Conservation (phyloP, 192 early-diverging fungal species). For the Coemansia sp. region DNA sequence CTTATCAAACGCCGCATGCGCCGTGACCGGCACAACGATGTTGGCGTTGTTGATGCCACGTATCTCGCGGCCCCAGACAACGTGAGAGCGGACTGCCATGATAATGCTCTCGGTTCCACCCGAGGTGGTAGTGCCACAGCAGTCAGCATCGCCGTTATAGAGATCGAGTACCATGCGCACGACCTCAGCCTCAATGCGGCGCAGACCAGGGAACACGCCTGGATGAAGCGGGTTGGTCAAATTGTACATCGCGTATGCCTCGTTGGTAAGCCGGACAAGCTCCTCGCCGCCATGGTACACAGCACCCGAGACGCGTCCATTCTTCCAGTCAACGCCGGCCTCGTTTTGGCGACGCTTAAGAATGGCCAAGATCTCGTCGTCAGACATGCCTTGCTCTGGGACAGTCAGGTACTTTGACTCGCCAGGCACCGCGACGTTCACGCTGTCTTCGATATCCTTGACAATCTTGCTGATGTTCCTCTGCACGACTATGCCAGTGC, state of each 20-base stretch:
- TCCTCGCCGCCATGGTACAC: slow-evolving; percentile 92
- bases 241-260: slow-evolving; percentile 82
- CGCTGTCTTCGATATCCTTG: slow-evolving; percentile 75
- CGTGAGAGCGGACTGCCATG: slow-evolving; percentile 93
- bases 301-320: slow-evolving; percentile 83
- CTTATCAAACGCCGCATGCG: slow-evolving; percentile 96
- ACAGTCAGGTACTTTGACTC: slow-evolving; percentile 63
- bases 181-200: slow-evolving; percentile 93
- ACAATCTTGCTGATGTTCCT: slow-evolving; percentile 75
- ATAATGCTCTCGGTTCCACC: slow-evolving; percentile 94
- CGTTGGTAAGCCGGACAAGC: slow-evolving; percentile 67
- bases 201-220: slow-evolving; percentile 91
- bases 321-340: slow-evolving; percentile 73
- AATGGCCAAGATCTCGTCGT: slow-evolving; percentile 60
- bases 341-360: slow-evolving; percentile 62
- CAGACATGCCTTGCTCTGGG: slow-evolving; percentile 63
- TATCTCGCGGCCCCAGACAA: slow-evolving; percentile 74
- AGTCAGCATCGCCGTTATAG: slow-evolving; percentile 72
- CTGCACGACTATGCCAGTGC: slow-evolving; percentile 65
- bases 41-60: slow-evolving; percentile 87
- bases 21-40: slow-evolving; percentile 90
- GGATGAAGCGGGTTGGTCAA: slow-evolving; percentile 91
- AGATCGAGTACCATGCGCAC: slow-evolving; percentile 88
- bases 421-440: slow-evolving; percentile 63
- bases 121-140: slow-evolving; percentile 85